Conservation (phyloP, 345 rosid genomes). For the Turritis glabra region DNA sequence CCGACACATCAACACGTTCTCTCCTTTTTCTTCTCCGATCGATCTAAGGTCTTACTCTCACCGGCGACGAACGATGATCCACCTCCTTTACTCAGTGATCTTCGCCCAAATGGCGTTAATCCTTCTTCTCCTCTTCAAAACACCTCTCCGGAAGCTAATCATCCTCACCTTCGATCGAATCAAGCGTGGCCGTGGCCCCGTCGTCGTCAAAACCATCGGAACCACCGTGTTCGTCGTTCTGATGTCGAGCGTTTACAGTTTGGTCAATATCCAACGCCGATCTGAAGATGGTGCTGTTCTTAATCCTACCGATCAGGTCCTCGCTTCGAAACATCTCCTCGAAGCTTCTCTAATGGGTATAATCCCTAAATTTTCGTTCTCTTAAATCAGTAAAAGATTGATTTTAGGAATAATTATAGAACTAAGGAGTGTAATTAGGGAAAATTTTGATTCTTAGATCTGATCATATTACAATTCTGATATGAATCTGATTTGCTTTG, state of each 20-base stretch:
- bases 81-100: constrained; percentile 66
- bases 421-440: neutral
- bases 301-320: constrained; percentile 85
- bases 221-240: constrained; percentile 62
- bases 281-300: constrained; percentile 52
- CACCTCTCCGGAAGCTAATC: constrained; percentile 75
- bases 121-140: constrained; percentile 66
- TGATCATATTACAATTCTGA: neutral
- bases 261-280: constrained; percentile 58
- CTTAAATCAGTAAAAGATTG: neutral
- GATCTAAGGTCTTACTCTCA: constrained; percentile 31
- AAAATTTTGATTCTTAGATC: neutral
- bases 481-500: neutral
- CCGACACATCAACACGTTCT: neutral
- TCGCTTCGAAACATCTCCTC: constrained; percentile 69
- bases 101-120: constrained; percentile 64
- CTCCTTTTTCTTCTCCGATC: constrained; percentile 20
- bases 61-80: constrained; percentile 52
- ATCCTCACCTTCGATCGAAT: constrained; percentile 63
- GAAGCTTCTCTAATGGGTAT: constrained; percentile 91
- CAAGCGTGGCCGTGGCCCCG: constrained; percentile 86
- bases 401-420: neutral
- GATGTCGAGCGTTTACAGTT: constrained; percentile 57
- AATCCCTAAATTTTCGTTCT: neutral
- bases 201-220: constrained; percentile 65